Base-by-base conservation (phyloP, 2,329 filamentous ascomycete species). In the Pyrenophora teres region DNA sequence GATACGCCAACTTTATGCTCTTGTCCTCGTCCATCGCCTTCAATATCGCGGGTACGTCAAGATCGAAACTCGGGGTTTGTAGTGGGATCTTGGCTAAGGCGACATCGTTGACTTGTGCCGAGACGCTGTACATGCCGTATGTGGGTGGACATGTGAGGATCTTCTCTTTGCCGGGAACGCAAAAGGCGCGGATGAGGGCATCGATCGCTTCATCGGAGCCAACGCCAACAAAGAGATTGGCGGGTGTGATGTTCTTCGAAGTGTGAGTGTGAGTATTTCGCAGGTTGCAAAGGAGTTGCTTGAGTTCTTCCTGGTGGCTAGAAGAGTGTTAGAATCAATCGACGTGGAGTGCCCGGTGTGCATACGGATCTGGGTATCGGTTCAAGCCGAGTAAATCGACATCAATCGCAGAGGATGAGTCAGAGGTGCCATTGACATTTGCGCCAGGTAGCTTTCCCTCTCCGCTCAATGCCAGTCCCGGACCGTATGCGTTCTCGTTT, bases 181-280 rank as follows among this genome's bases (percentile, higher is more conserved):
- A 99, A 79, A 99, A 99, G 75, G 90, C 94, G 46, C 94, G 88
- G 53, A 99, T 83, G 35, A 99, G 83, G 5, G 90, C 91, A 76
- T 99, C 94, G 71, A 99, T 96, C 58, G 91, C 93, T 81, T 99
- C 94, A 74, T 99, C 94, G 55, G 90, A 96, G 58, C 94, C 94
- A 37, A 97, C 92, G 54, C 94, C 94, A 42, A 97, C 90, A 73
- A 97, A 97, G 44, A 99, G 79, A 76, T 97, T 89, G 46, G 87
- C 89, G 0, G 92, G 89, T 10, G 82, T 85, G 50, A 99, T 82
- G 31, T 80, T 78, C 73, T 87, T 87, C 43, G 81, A 63, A 1
- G 92, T 94, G 81, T 96, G 90, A 56, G 81, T 79, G 78, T 92
- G 86, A 43, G 89, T 90, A 75, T 95, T 97, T 71, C 94, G 90